Evolutionary conservation across 148 eudicot species (phyloP).

Genomic region (Rhododendron kiyosumense): DNA sequence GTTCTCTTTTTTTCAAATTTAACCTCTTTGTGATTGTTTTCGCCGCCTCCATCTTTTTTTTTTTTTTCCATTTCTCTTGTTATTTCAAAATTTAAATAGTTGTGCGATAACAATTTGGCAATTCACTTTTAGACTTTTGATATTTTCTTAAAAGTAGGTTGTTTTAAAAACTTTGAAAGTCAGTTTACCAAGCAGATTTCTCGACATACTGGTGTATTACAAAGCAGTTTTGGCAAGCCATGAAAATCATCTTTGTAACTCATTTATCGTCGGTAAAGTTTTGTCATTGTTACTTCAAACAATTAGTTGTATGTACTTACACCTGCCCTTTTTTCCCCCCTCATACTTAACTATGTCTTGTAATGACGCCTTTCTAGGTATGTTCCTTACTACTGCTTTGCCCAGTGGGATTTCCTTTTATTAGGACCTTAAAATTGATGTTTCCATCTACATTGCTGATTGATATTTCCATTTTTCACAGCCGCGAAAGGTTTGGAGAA

Average conservation of each 20-base stretch:
- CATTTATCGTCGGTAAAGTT: not conserved
- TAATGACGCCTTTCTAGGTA: not conserved
- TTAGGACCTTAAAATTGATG: not conserved
- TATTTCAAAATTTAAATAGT: not conserved
- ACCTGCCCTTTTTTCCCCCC: not conserved
- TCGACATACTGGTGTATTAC: not conserved
- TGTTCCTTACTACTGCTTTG: not conserved
- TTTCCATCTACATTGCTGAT: not conserved
- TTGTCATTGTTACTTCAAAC: not conserved
- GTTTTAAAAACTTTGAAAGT: not conserved
- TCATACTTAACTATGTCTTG: not conserved
- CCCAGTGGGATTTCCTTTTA: not conserved
- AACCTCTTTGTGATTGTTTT: not conserved
- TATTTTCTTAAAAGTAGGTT: not conserved
- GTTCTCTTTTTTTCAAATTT: not conserved
- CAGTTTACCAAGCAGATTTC: not conserved
- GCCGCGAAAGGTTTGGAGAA: constrained; percentile 20
- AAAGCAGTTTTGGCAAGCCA: not conserved
- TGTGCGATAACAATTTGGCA: not conserved
- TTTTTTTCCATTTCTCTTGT: not conserved
- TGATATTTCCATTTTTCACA: not conserved
- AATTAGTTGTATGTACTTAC: not conserved
- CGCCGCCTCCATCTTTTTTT: not conserved
- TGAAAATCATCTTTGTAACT: not conserved
- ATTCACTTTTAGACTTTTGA: not conserved